phyloP scores from a whole-genome alignment of 73 alveolate species.

The Paramecium primaurelia region DNA sequence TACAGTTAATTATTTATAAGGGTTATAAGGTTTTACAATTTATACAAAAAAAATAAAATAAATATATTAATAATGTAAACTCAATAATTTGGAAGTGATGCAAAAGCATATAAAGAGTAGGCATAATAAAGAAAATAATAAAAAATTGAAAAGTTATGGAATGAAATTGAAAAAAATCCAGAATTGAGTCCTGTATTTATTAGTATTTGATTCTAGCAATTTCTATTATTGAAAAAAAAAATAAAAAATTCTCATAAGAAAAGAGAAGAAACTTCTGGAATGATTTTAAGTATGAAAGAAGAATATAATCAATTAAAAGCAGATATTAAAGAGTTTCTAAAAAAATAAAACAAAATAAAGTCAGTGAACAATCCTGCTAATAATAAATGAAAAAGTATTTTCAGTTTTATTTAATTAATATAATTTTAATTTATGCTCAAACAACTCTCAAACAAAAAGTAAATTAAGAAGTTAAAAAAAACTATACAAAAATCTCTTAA shows the following conservation, averaged over 20 bases:
- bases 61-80: background rate
- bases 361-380: background rate
- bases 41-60: background rate
- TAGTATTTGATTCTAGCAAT: background rate
- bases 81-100: background rate
- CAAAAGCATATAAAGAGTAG: background rate
- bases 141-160: background rate
- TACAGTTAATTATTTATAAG: background rate
- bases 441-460: conserved; percentile 10
- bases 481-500: background rate
- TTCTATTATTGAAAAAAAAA: background rate
- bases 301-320: conserved; percentile 1
- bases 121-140: conserved; percentile 6
- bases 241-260: background rate
- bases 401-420: background rate
- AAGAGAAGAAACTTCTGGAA: conserved; percentile 8
- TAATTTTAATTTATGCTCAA: conserved; percentile 28
- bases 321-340: conserved; percentile 16
- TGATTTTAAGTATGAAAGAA: background rate
- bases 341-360: conserved; percentile 21
- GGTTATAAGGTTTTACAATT: background rate
- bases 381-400: background rate
- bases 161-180: background rate
- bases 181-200: background rate
- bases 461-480: conserved; percentile 2